Conservation (phyloP, 177 flowering plant species). For the Vitis hybrid region DNA sequence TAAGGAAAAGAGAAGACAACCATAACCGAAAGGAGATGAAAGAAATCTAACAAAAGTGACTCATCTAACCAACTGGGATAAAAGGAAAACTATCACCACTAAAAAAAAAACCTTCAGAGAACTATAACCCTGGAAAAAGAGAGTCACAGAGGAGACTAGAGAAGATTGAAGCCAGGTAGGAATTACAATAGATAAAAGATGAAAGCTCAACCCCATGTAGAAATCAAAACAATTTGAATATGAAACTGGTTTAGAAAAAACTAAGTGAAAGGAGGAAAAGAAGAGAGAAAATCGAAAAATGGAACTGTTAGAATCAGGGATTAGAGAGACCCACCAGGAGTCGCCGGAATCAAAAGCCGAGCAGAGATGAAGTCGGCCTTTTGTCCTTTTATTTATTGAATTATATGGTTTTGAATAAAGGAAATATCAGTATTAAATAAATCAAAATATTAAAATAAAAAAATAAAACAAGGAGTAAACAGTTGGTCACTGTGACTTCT, state of each 20-base stretch:
- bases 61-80: too few species aligned
- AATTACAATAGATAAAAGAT: too few species aligned
- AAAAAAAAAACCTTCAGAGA: background rate
- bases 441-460: background rate
- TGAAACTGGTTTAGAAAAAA: background rate
- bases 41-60: background rate
- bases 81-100: background rate
- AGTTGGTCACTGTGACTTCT: background rate
- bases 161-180: background rate
- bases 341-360: background rate
- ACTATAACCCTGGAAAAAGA: background rate
- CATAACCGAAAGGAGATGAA: constrained; percentile 5
- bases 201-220: too few species aligned
- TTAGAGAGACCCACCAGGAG: background rate
- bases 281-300: background rate
- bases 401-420: too few species aligned
- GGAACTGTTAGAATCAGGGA: background rate
- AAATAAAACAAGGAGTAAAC: background rate
- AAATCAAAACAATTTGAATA: background rate
- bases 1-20: constrained; percentile 14
- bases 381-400: too few species aligned
- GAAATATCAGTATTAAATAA: accelerated
- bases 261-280: background rate
- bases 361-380: too few species aligned
- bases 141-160: background rate